A percentile compares a stretch with the other conserved stretches of the same genome.
Evolutionary conservation across 306 rosid species (phyloP).

Genomic region (Vigna radiata): DNA sequence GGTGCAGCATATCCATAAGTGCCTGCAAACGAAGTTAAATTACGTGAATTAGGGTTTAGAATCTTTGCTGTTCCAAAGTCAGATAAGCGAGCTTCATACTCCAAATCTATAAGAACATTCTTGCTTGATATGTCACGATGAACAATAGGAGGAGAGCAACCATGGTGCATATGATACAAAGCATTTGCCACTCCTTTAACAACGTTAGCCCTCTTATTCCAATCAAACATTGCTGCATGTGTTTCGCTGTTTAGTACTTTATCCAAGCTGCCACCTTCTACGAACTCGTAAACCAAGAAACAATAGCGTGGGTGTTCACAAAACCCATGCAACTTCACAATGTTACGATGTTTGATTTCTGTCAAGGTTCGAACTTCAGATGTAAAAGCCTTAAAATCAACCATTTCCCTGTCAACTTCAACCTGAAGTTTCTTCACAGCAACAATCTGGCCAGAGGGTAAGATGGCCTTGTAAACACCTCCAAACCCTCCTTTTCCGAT

Average conservation of each 20-base stretch:
- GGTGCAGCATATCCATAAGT: slow-evolving; percentile 49
- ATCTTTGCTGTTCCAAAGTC: slow-evolving; percentile 46
- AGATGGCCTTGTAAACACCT: slow-evolving; percentile 43
- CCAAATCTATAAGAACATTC: slow-evolving; percentile 44
- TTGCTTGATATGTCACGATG: slow-evolving; percentile 52
- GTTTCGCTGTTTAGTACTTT: slow-evolving; percentile 30
- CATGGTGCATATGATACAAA: slow-evolving; percentile 46
- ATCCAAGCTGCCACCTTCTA: slow-evolving; percentile 49
- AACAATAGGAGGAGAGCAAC: slow-evolving; percentile 41
- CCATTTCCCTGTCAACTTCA: slow-evolving; percentile 24
- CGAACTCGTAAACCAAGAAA: slow-evolving; percentile 42
- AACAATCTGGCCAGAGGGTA: slow-evolving; percentile 39
- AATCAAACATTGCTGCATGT: slow-evolving; percentile 38
- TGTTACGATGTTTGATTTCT: slow-evolving; percentile 44
- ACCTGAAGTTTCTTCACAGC: slow-evolving; percentile 47
- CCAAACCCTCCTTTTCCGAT: slow-evolving; percentile 43
- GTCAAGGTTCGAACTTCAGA: slow-evolving; percentile 42
- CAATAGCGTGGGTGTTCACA: slow-evolving; percentile 38
- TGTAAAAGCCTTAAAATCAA: slow-evolving; percentile 23
- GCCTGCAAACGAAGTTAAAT: slow-evolving; percentile 43
- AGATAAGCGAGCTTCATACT: slow-evolving; percentile 37
- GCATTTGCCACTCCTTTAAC: slow-evolving; percentile 48
- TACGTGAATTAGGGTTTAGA: slow-evolving; percentile 36
- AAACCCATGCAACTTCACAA: slow-evolving; percentile 47
- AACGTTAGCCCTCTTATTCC: slow-evolving; percentile 41